These are phyloP conservation scores for Hypoxylon fuscum DNA, from an alignment of 495 filamentous ascomycete genomes.

Conservation along the genomic window DNA sequence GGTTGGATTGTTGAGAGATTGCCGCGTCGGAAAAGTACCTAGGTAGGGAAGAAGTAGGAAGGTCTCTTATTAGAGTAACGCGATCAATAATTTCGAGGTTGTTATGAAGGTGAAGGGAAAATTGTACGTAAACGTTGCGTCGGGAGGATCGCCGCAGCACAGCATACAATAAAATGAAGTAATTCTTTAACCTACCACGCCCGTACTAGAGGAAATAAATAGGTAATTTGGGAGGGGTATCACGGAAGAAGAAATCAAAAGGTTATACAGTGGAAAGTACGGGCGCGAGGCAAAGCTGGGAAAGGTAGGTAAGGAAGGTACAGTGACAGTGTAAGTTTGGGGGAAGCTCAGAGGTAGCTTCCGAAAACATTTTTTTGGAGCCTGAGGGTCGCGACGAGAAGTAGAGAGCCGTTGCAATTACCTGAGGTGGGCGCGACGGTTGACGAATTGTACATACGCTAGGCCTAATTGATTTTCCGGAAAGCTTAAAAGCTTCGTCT, in stretches of 20 bases:
- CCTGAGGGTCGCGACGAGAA: slow-evolving; percentile 17
- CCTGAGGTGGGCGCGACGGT: slow-evolving; percentile 35
- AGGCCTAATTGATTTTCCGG: slow-evolving; percentile 43
- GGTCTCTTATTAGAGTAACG: no score
- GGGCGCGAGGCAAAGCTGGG: slow-evolving; percentile 23
- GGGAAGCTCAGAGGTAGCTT: slow-evolving; percentile 19
- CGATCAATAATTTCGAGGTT: no score
- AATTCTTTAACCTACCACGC: background rate
- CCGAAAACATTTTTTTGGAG: no score
- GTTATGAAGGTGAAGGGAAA: no score
- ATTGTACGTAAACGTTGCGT: no score
- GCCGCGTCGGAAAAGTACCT: no score
- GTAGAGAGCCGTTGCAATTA: slow-evolving; percentile 8
- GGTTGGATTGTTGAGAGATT: no score
- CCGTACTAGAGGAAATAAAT: slow-evolving; percentile 17
- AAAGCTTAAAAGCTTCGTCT: background rate
- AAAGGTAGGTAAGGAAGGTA: no score
- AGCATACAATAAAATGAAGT: background rate
- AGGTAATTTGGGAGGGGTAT: slow-evolving; percentile 37
- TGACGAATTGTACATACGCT: slow-evolving; percentile 42
- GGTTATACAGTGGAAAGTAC: slow-evolving; percentile 26
- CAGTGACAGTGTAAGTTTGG: background rate
- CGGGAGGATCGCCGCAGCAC: no score
- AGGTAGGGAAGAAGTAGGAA: no score
- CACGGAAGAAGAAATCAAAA: slow-evolving; percentile 35